Evolutionary conservation across 495 filamentous ascomycete genomes (phyloP).

Genomic region (Xylaria sp.): DNA sequence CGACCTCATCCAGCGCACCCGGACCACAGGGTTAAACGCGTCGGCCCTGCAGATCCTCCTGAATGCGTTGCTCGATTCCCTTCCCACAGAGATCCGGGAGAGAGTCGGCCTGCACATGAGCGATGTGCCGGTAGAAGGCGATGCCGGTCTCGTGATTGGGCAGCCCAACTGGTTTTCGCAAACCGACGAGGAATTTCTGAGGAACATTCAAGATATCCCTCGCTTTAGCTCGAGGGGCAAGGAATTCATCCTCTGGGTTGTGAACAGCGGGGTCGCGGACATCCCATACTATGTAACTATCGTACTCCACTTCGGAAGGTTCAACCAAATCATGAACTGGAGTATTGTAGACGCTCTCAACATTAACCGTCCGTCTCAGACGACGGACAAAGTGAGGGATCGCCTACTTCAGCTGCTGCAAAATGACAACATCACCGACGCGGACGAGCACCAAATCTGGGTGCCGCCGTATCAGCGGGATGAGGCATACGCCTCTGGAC

Average conservation of each 20-base stretch:
- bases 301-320: background rate
- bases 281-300: slow-evolving; percentile 13
- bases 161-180: slow-evolving; percentile 9
- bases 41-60: background rate
- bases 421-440: background rate
- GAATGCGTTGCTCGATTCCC: background rate
- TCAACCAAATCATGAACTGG: slow-evolving; percentile 8
- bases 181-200: background rate
- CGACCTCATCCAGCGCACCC: slow-evolving; percentile 10
- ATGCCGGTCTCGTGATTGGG: background rate
- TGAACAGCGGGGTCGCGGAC: background rate
- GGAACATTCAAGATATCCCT: background rate
- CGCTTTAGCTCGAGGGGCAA: background rate
- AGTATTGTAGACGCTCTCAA: background rate
- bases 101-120: background rate
- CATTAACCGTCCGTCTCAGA: background rate
- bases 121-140: background rate
- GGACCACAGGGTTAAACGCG: background rate
- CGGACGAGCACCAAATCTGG: background rate
- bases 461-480: background rate
- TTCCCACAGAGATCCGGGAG: background rate
- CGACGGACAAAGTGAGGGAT: background rate
- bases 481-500: background rate
- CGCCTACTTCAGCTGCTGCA: background rate
- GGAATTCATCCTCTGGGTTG: slow-evolving; percentile 9